phyloP scores from a whole-genome alignment of 106 monocot species.

The Allium sativum region DNA sequence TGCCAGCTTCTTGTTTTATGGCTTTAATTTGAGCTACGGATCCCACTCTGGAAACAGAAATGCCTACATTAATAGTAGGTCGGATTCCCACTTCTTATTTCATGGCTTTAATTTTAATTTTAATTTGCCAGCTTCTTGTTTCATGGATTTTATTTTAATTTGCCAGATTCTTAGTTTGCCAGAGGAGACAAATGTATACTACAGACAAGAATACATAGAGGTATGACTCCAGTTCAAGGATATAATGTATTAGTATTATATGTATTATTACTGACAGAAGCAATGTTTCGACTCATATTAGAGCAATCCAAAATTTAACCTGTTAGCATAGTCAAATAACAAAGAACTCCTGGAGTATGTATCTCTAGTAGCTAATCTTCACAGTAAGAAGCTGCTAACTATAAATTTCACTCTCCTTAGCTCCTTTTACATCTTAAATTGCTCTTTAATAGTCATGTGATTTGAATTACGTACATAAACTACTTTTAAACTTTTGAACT shows the following conservation, averaged over 20 bases:
- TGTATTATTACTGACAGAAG: neutral
- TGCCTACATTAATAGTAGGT: too few relatives aligned
- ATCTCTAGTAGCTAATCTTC: slow-evolving; percentile 42
- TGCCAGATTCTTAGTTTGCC: slow-evolving; percentile 72
- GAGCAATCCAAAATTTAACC: slow-evolving; percentile 93
- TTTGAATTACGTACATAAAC: neutral
- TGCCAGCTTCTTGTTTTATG: too few relatives aligned
- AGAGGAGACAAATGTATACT: slow-evolving; percentile 75
- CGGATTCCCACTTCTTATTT: too few relatives aligned
- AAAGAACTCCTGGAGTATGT: slow-evolving; percentile 63
- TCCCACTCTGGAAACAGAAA: too few relatives aligned
- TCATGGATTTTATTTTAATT: too few relatives aligned
- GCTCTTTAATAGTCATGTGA: too few relatives aligned
- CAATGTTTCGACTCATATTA: slow-evolving; percentile 6
- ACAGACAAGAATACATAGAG: slow-evolving; percentile 89
- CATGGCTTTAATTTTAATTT: too few relatives aligned
- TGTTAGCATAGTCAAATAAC: slow-evolving; percentile 72
- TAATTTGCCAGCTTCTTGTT: too few relatives aligned
- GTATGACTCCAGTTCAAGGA: slow-evolving; percentile 15
- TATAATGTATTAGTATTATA: too few relatives aligned
- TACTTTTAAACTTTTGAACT: too few relatives aligned
- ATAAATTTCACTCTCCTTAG: slow-evolving; percentile 23
- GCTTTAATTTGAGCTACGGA: too few relatives aligned
- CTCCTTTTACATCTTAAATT: too few relatives aligned
- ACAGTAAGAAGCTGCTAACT: slow-evolving; percentile 66